Base-by-base conservation (phyloP, 2,329 filamentous ascomycete species). In the Aspergillus aculeatinus region DNA sequence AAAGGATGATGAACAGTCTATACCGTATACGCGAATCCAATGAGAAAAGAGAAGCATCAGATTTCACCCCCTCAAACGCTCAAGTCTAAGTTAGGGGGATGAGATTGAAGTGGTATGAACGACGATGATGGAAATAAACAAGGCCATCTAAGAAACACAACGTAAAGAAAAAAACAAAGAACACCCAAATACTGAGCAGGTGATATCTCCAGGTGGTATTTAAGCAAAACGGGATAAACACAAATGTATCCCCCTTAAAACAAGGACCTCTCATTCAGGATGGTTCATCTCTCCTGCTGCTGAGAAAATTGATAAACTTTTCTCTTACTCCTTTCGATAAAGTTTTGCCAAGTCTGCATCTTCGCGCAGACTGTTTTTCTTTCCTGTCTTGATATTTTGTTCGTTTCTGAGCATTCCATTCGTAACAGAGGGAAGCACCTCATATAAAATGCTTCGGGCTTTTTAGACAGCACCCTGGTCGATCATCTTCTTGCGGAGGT, bases 401-500 rank as follows among this genome's bases (percentile, higher is more conserved):
- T 44, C 61, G 50, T 58, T 51, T 51, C 58, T 58, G 63, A 74
- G 68, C 72, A 73, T 75, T 71, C 64, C 65, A 69, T 63, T 74
- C 72, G 69, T 74, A 65, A 60, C 60, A 63, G 60, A 35, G 62
- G 60, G 55, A 50, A 58, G 29, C 51, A 47, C 19, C 14, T 47
- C 47, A 27, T 35, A 25, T 5, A 33, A 25, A 21, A 25, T 29
- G n/a, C 52, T 52, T 51, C 47, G 1, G 5, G 16, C 51, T 52
- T 21, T 67, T 73, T 91, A 96, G 75, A 98, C 92, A 67, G 91
- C 91, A 77, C 94, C 94, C 59, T 87, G 81, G 50, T 86, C 86
- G 74, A 96, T 82, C 95, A 99, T 99, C 91, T 98, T 98, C 89
- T 98, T 98, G 77, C 94, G 89, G 73, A 99, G 86, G 81, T 97